Conservation (phyloP, 2,329 filamentous ascomycete species). For the Orbilia oligospora region DNA sequence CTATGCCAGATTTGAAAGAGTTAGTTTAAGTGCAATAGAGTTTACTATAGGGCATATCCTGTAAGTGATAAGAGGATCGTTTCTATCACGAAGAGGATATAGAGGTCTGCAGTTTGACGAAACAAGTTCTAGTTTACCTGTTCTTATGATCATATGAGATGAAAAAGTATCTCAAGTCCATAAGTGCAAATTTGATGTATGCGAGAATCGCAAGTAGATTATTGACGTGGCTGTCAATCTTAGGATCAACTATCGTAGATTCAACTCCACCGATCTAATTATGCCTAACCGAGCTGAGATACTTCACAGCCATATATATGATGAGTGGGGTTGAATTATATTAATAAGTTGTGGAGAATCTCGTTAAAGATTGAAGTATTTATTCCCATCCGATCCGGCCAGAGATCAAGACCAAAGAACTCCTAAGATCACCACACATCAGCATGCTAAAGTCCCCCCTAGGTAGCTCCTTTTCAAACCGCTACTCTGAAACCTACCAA, state of each 20-base stretch:
- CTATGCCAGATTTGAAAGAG: too few relatives aligned
- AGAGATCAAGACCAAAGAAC: neutral
- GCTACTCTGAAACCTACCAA: neutral
- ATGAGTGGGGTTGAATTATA: neutral
- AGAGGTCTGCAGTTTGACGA: neutral
- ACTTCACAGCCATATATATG: neutral
- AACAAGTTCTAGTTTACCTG: neutral
- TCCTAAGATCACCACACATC: neutral
- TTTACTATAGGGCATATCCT: neutral
- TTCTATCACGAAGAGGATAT: conserved; percentile 11
- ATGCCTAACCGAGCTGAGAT: neutral
- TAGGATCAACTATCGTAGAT: neutral
- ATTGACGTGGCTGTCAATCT: neutral
- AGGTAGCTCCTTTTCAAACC: neutral
- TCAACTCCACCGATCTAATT: neutral
- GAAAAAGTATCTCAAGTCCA: neutral
- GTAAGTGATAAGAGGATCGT: neutral
- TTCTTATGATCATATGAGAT: neutral
- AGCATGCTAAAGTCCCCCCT: neutral
- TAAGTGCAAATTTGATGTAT: neutral
- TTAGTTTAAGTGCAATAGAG: neutral
- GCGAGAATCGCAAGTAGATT: neutral
- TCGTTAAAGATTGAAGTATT: neutral
- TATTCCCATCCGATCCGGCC: neutral
- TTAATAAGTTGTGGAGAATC: neutral